Evolutionary conservation across 2,329 filamentous ascomycete genomes (phyloP).

Genomic region (Fusarium verticillioides): DNA sequence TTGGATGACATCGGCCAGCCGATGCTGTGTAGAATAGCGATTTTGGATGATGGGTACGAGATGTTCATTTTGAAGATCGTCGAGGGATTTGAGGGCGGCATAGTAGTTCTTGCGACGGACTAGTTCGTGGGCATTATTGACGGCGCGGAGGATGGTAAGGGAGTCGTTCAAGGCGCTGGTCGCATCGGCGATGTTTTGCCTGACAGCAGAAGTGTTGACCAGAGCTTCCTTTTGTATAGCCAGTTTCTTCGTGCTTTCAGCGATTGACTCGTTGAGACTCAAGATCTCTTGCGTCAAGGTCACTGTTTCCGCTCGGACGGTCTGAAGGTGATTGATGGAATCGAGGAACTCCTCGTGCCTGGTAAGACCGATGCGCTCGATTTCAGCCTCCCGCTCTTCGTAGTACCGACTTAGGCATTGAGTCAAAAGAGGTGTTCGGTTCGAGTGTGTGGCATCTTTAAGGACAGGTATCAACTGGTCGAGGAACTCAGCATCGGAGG

Average conservation of each 20-base stretch:
- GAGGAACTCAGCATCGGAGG: constrained; percentile 92
- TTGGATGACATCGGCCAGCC: constrained; percentile 94
- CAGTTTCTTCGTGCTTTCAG: constrained; percentile 91
- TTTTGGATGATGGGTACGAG: constrained; percentile 77
- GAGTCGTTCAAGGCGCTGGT: constrained; percentile 90
- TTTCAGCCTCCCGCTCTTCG: constrained; percentile 86
- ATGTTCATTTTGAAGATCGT: constrained; percentile 96
- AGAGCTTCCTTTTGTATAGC: constrained; percentile 94
- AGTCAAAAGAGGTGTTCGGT: constrained; percentile 77
- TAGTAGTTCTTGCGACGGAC: constrained; percentile 96
- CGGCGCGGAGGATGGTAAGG: constrained; percentile 88
- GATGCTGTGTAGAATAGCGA: constrained; percentile 93
- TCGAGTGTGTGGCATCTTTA: constrained; percentile 84
- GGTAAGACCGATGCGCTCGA: constrained; percentile 92
- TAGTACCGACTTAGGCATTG: constrained; percentile 80
- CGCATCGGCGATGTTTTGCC: constrained; percentile 95
- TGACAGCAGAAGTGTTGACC: constrained; percentile 89
- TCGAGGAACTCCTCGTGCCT: constrained; percentile 97
- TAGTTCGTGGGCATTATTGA: constrained; percentile 94
- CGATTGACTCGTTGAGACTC: constrained; percentile 92
- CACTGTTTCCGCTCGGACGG: constrained; percentile 90
- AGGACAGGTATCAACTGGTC: constrained; percentile 95
- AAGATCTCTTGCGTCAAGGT: constrained; percentile 90
- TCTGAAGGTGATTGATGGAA: constrained; percentile 93
- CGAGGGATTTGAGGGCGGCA: constrained; percentile 89